These are phyloP conservation scores for Macrolepiota fuliginosa DNA, from an alignment of 768 basidiomycete species.

Conservation along the genomic window DNA sequence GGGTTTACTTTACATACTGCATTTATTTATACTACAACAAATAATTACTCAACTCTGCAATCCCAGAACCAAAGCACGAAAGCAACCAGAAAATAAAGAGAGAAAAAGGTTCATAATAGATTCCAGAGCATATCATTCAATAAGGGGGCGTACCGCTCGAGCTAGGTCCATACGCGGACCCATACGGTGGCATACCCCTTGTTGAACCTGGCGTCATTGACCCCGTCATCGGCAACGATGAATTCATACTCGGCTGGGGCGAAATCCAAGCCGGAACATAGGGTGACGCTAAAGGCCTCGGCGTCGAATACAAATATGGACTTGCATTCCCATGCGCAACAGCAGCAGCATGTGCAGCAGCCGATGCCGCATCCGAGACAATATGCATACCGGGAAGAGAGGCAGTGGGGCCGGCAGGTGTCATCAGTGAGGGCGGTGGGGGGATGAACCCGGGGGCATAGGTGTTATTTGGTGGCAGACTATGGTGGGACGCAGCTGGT, in stretches of 20 bases:
- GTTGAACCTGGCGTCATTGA: conserved; percentile 22
- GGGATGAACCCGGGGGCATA: not conserved
- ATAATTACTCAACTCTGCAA: not conserved
- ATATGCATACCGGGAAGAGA: not conserved
- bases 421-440: not conserved
- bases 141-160: not conserved
- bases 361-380: not conserved
- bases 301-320: conserved; percentile 24
- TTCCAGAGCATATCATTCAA: not conserved
- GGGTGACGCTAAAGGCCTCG: conserved; percentile 18
- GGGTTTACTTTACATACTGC: too few relatives aligned
- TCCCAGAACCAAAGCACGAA: not conserved
- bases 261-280: conserved; percentile 31
- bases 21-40: not conserved
- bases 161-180: not conserved
- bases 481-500: not conserved
- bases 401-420: not conserved
- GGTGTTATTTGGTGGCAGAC: not conserved
- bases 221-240: conserved; percentile 14
- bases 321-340: conserved; percentile 17
- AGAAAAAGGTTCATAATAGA: not conserved
- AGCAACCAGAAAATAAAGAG: not conserved
- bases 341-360: not conserved
- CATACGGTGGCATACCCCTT: not conserved
- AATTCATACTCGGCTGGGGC: conserved; percentile 16